These are phyloP conservation scores for Tetramitus jugosus DNA, from an alignment of 208 protist species.

Conservation along the genomic window DNA sequence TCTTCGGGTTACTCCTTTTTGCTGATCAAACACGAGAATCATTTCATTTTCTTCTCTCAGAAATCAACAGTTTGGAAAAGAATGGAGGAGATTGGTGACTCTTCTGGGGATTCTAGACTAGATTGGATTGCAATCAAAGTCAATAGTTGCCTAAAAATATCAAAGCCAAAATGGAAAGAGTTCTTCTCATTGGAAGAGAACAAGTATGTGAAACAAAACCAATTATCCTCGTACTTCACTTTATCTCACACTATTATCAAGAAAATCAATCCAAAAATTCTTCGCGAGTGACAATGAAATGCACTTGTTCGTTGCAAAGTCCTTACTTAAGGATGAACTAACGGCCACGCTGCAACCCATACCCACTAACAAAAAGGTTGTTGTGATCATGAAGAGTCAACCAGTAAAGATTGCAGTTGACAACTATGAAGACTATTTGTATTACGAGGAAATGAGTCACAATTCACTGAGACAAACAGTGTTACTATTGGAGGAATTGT, in stretches of 20 bases:
- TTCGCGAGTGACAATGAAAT: neutral
- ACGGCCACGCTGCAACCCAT: neutral
- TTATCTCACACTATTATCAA: too few species aligned
- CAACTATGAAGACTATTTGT: neutral
- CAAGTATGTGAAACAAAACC: neutral
- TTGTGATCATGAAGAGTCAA: neutral
- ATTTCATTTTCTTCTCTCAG: too few species aligned
- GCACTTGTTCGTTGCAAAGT: neutral
- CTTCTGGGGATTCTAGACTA: neutral
- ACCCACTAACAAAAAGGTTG: neutral
- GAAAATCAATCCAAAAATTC: slow-evolving; percentile 2
- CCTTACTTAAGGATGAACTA: neutral
- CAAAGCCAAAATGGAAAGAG: neutral
- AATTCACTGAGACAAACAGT: slow-evolving; percentile 3
- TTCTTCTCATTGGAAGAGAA: neutral
- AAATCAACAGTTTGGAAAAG: too few species aligned
- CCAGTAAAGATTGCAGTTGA: neutral
- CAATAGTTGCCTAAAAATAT: neutral
- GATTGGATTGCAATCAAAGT: neutral
- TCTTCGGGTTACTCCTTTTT: too few species aligned
- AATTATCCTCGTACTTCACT: neutral
- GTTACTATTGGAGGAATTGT: slow-evolving; percentile 17
- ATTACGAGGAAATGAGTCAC: neutral
- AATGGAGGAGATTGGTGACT: too few species aligned
- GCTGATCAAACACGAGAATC: too few species aligned